phyloP scores from a whole-genome alignment of 2,329 filamentous ascomycete genomes.

The Trichoderma cornu-damae region DNA sequence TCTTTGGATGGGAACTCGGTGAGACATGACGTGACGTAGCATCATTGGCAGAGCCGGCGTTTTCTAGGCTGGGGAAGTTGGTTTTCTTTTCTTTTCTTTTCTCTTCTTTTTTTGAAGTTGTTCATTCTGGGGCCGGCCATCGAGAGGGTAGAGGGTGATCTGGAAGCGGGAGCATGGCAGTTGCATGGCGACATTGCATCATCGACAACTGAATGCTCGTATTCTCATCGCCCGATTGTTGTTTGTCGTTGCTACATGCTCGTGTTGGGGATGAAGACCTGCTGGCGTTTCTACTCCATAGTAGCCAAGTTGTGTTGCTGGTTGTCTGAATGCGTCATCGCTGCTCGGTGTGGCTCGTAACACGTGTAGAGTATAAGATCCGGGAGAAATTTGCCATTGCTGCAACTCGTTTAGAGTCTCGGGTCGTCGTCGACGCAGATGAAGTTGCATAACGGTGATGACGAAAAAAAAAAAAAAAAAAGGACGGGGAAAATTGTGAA shows the following conservation, averaged over 20 bases:
- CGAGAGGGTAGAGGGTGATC: too few species aligned
- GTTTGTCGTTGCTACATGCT: neutral
- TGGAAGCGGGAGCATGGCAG: neutral
- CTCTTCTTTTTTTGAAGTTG: neutral
- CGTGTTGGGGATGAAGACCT: neutral
- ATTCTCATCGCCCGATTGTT: neutral
- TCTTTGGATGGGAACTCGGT: neutral
- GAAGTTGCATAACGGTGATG: too few species aligned
- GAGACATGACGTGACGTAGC: constrained; percentile 10
- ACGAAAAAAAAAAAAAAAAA: too few species aligned
- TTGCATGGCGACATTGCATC: neutral
- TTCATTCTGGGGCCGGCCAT: neutral
- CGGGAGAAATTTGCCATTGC: too few species aligned
- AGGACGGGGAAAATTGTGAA: too few species aligned
- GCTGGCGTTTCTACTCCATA: neutral
- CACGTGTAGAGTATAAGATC: too few species aligned
- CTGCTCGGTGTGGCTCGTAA: neutral
- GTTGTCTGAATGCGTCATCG: neutral
- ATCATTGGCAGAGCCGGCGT: neutral
- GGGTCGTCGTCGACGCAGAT: neutral
- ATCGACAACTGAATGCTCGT: neutral
- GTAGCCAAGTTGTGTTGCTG: too few species aligned
- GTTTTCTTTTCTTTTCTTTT: too few species aligned
- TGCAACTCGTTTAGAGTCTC: neutral
- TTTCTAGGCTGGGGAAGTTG: neutral